Evolutionary conservation across 2,329 filamentous ascomycete genomes (phyloP).

Genomic region (Aspergillus sclerotialis): DNA sequence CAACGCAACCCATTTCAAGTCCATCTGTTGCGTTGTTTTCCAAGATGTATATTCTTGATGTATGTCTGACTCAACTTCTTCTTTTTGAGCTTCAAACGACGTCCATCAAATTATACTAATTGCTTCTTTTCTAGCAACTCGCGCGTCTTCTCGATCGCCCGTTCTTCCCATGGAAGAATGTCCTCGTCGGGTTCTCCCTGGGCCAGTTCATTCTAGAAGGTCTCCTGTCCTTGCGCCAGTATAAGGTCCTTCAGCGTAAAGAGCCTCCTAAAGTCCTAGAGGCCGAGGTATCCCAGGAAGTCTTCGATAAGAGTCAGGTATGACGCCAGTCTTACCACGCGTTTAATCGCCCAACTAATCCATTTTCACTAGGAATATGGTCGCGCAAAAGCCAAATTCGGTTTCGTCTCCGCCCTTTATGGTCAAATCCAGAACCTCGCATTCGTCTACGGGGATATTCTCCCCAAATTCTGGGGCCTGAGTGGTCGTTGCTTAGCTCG

Average conservation of each 20-base stretch:
- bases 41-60: too few species aligned
- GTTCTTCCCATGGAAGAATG: constrained; percentile 92
- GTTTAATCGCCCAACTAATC: too few species aligned
- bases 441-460: constrained; percentile 83
- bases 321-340: not conserved
- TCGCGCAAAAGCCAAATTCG: constrained; percentile 88
- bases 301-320: constrained; percentile 88
- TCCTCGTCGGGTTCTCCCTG: constrained; percentile 90
- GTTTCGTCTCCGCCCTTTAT: constrained; percentile 73
- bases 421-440: constrained; percentile 80
- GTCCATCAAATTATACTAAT: constrained; percentile 8
- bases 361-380: constrained; percentile 88
- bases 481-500: constrained; percentile 67
- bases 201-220: constrained; percentile 87
- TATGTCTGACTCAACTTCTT: too few species aligned
- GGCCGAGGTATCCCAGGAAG: constrained; percentile 79
- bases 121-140: constrained; percentile 48
- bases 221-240: constrained; percentile 83
- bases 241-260: constrained; percentile 71
- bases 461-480: constrained; percentile 83
- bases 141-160: constrained; percentile 83
- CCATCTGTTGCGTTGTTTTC: too few species aligned
- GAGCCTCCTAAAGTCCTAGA: constrained; percentile 79
- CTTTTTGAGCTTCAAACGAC: constrained; percentile 7
- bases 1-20: too few species aligned